Evolutionary conservation across 208 protist species (phyloP).

Genomic region (Trichomonas tenax): DNA sequence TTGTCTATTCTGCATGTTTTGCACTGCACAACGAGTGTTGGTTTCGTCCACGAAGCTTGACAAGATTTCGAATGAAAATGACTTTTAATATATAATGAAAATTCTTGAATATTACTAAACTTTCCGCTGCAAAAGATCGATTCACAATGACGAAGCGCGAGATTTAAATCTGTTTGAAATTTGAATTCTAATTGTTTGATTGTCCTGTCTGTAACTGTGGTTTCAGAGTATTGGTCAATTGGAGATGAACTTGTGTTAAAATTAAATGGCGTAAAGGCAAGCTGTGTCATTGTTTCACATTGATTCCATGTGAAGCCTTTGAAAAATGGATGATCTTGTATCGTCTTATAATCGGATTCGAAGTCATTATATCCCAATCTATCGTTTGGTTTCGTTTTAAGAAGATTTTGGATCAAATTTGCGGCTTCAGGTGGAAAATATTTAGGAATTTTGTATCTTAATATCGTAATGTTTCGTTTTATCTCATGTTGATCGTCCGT

Average conservation of each 20-base stretch:
- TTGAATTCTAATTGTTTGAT: too few species aligned
- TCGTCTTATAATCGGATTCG: not conserved
- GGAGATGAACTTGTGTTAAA: too few species aligned
- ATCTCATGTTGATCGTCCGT: too few species aligned
- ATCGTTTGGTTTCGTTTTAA: not conserved
- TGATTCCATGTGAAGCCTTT: too few species aligned
- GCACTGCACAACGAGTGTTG: not conserved
- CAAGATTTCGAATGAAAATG: not conserved
- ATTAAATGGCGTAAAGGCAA: too few species aligned
- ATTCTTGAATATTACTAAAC: not conserved
- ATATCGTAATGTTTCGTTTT: not conserved
- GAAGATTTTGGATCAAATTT: not conserved
- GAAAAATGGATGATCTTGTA: not conserved
- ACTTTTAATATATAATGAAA: not conserved
- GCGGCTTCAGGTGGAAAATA: not conserved
- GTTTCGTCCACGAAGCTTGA: not conserved
- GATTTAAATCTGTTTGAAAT: too few species aligned
- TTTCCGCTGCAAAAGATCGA: not conserved
- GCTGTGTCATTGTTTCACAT: too few species aligned
- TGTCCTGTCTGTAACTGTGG: too few species aligned
- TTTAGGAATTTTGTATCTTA: not conserved
- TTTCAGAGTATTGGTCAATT: too few species aligned
- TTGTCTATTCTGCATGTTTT: not conserved
- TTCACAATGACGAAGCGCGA: not conserved
- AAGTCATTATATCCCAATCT: not conserved